Conservation (phyloP, 2,329 filamentous ascomycete species). For the Davidsoniella australis region DNA sequence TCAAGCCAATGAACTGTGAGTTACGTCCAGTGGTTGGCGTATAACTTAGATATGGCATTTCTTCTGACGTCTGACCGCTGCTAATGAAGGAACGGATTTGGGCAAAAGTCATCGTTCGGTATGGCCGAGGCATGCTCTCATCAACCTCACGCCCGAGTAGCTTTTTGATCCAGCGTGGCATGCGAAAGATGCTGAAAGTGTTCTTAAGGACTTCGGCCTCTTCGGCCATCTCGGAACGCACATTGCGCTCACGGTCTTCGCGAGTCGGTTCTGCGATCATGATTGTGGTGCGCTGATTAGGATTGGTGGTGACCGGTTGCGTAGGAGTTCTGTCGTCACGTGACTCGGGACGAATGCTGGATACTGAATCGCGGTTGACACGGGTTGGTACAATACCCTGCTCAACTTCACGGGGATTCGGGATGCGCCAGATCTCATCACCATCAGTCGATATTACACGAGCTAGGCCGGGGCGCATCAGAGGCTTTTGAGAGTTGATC, state of each 20-base stretch:
- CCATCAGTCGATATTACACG: conserved; percentile 48
- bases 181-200: conserved; percentile 11
- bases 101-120: conserved; percentile 5
- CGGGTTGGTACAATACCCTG: conserved; percentile 53
- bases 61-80: conserved; percentile 15
- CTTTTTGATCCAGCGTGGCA: conserved; percentile 10
- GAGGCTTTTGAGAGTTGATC: neutral
- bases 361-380: conserved; percentile 17
- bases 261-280: conserved; percentile 47
- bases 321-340: conserved; percentile 2
- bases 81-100: conserved; percentile 9
- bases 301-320: neutral
- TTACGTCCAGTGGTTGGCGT: conserved; percentile 85
- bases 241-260: conserved; percentile 1
- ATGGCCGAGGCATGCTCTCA: conserved; percentile 3
- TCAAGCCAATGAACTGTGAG: conserved; percentile 76
- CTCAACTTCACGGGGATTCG: conserved; percentile 80
- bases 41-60: conserved; percentile 85
- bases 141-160: conserved; percentile 3
- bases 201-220: conserved; percentile 21
- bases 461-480: conserved; percentile 5
- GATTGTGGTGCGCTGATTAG: conserved; percentile 9
- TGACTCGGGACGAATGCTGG: conserved; percentile 4
- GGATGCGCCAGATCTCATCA: conserved; percentile 66
- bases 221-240: conserved; percentile 21